These are phyloP conservation scores for Ascochyta rabiei DNA, from an alignment of 2,329 filamentous ascomycete species.

Conservation along the genomic window DNA sequence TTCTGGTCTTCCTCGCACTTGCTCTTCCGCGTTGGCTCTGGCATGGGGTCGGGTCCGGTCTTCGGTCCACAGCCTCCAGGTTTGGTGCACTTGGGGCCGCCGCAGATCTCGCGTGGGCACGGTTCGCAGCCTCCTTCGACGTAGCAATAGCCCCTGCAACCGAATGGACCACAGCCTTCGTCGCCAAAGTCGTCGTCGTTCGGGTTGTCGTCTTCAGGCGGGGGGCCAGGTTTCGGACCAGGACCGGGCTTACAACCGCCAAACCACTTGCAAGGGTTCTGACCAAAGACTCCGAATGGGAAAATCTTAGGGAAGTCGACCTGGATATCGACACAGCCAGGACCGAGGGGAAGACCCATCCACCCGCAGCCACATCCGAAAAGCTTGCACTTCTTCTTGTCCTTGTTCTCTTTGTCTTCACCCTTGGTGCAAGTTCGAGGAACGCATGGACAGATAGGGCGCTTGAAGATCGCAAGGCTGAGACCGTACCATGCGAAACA, in stretches of 20 bases:
- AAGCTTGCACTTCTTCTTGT: conserved; percentile 21
- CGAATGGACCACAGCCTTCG: conserved; percentile 17
- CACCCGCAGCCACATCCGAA: conserved; percentile 34
- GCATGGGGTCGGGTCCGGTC: conserved; percentile 20
- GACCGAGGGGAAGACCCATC: conserved; percentile 30
- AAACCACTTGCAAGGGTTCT: conserved; percentile 9
- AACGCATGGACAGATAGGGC: conserved; percentile 20
- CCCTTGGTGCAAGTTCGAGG: conserved; percentile 18
- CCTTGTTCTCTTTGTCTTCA: conserved; percentile 16
- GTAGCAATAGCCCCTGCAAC: conserved; percentile 27
- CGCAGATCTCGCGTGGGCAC: conserved; percentile 29
- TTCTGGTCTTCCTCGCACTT: conserved; percentile 29
- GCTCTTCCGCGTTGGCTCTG: neutral
- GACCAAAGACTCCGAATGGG: conserved; percentile 28
- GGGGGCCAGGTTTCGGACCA: neutral
- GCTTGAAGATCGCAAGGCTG: conserved; percentile 15
- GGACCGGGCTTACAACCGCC: conserved; percentile 21
- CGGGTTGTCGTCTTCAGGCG: neutral
- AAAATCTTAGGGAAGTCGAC: neutral
- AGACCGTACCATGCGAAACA: conserved; percentile 8
- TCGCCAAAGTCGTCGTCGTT: conserved; percentile 1
- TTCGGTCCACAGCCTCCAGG: conserved; percentile 25
- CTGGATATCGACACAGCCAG: conserved; percentile 14
- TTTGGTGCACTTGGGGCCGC: conserved; percentile 15
- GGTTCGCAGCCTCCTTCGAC: conserved; percentile 16